A percentile compares a stretch with the other conserved stretches of the same genome.
phyloP scores from a whole-genome alignment of 176 grass and related monocot genomes.

The Chrysopogon serrulatus region DNA sequence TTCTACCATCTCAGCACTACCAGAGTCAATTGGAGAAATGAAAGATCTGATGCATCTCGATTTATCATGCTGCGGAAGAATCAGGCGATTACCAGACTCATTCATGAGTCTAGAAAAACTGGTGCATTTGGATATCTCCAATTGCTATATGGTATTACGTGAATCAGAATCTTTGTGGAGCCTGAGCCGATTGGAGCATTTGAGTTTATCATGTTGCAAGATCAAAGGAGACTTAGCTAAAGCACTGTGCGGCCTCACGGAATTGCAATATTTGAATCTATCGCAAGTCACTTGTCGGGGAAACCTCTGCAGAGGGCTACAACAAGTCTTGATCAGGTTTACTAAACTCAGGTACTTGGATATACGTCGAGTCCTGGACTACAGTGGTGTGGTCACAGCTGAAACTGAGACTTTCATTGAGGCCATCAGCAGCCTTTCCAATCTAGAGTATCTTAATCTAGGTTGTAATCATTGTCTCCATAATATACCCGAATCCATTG shows the following conservation, averaged over 20 bases:
- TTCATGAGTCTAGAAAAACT: neutral
- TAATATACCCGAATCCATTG: neutral
- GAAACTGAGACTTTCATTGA: too few relatives aligned
- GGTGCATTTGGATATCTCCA: neutral
- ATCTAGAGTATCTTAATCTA: neutral
- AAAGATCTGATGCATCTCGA: slow-evolving; percentile 1
- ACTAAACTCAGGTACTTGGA: too few relatives aligned
- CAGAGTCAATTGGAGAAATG: slow-evolving; percentile 5
- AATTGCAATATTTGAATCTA: neutral
- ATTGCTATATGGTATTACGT: rapidly evolving
- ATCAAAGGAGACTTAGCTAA: neutral
- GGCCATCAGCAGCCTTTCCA: too few relatives aligned
- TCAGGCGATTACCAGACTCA: neutral
- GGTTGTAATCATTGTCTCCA: rapidly evolving
- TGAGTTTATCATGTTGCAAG: neutral
- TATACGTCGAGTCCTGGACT: too few relatives aligned
- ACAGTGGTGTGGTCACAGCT: rapidly evolving
- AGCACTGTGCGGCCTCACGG: neutral
- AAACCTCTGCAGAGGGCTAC: neutral
- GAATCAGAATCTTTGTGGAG: neutral
- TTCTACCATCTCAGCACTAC: neutral
- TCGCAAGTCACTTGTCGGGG: neutral
- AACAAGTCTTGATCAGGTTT: neutral
- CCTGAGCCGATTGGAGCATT: neutral
- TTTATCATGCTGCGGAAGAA: neutral